Evolutionary conservation across 2,329 filamentous ascomycete genomes (phyloP).

Genomic region (Fusarium sp.): DNA sequence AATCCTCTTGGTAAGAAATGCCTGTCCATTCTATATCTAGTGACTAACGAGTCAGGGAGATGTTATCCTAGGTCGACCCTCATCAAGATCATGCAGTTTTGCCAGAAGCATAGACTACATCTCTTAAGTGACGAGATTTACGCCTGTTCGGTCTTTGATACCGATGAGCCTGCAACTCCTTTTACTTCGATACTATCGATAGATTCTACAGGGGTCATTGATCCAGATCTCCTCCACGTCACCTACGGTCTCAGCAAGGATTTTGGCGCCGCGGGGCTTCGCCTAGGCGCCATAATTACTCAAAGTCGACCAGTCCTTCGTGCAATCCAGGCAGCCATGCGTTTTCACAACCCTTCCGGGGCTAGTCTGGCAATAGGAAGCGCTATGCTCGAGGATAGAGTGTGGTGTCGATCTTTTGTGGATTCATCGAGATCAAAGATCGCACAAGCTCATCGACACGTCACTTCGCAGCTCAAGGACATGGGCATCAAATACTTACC

Average conservation of each 20-base stretch:
- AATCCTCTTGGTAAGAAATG: slow-evolving; percentile 59
- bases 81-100: slow-evolving; percentile 59
- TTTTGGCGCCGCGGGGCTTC: slow-evolving; percentile 64
- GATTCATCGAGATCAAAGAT: slow-evolving; percentile 53
- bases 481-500: slow-evolving; percentile 58
- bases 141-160: slow-evolving; percentile 61
- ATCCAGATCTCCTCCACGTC: slow-evolving; percentile 61
- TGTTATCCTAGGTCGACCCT: slow-evolving; percentile 60
- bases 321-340: slow-evolving; percentile 53
- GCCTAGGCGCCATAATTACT: slow-evolving; percentile 61
- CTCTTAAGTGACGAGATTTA: slow-evolving; percentile 70
- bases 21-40: background rate
- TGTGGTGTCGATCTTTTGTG: slow-evolving; percentile 60
- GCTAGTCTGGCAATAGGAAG: slow-evolving; percentile 56
- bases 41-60: slow-evolving; percentile 43
- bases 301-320: slow-evolving; percentile 47
- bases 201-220: slow-evolving; percentile 55
- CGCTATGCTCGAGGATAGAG: slow-evolving; percentile 59
- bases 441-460: slow-evolving; percentile 54
- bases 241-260: slow-evolving; percentile 60
- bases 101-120: slow-evolving; percentile 61
- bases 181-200: slow-evolving; percentile 65
- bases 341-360: slow-evolving; percentile 61
- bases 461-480: slow-evolving; percentile 51
- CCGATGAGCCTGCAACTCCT: slow-evolving; percentile 45